phyloP scores from a whole-genome alignment of 257 asterid species.

The Asclepias syriaca region DNA sequence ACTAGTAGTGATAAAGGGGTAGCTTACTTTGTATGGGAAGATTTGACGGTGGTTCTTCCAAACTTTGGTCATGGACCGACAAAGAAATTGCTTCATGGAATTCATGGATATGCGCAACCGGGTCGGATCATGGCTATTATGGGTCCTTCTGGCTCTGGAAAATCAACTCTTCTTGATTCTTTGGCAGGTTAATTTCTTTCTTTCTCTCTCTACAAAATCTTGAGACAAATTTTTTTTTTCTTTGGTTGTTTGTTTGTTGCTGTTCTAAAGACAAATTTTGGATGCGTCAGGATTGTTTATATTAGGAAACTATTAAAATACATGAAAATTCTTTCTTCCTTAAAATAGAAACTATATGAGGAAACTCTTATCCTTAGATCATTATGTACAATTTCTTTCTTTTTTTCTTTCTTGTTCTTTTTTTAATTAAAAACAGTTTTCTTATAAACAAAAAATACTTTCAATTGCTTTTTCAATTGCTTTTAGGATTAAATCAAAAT shows the following conservation, averaged over 20 bases:
- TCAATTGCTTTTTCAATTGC: too few relatives aligned
- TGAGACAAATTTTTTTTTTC: background rate
- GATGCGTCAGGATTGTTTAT: background rate
- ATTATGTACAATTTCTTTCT: too few relatives aligned
- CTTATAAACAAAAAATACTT: too few relatives aligned
- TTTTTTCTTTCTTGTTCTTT: too few relatives aligned
- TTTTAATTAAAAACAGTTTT: too few relatives aligned
- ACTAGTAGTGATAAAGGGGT: constrained; percentile 30
- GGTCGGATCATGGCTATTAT: constrained; percentile 94
- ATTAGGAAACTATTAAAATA: too few relatives aligned
- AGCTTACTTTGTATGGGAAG: constrained; percentile 82
- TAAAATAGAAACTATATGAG: too few relatives aligned
- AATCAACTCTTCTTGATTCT: constrained; percentile 94
- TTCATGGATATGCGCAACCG: constrained; percentile 80
- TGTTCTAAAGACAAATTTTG: background rate
- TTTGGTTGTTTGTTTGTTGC: too few relatives aligned
- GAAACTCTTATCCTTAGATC: too few relatives aligned
- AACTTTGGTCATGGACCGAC: constrained; percentile 71
- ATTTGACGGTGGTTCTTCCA: constrained; percentile 66
- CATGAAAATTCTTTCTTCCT: too few relatives aligned
- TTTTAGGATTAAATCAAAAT: too few relatives aligned
- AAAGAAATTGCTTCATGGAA: constrained; percentile 64
- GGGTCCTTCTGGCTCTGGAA: constrained; percentile 99
- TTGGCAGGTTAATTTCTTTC: constrained; percentile 54
- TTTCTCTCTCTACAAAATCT: background rate